Percentiles rank a stretch among this genome's conserved stretches.
Evolutionary conservation across 129 eudicot species (phyloP).

Genomic region (Sambucus nigra): DNA sequence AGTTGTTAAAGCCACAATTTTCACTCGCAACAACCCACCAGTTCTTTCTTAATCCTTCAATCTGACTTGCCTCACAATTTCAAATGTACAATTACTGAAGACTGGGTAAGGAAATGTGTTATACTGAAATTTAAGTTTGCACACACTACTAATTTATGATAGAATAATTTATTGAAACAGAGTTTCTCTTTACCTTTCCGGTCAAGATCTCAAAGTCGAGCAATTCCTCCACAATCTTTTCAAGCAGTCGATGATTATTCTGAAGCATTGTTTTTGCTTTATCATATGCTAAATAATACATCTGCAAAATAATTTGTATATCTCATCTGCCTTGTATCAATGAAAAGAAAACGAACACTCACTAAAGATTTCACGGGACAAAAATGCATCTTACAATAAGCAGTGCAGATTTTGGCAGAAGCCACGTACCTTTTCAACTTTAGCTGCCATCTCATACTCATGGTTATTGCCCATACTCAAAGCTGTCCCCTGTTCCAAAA

Average conservation of each 20-base stretch:
- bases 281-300: constrained; percentile 73
- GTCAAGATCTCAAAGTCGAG: constrained; percentile 69
- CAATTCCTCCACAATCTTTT: constrained; percentile 72
- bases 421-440: constrained; percentile 68
- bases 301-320: constrained; percentile 33
- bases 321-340: constrained; percentile 6
- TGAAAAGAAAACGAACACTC: neutral
- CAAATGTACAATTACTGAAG: too few species aligned
- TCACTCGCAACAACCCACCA: too few species aligned
- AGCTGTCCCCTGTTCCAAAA: constrained; percentile 26
- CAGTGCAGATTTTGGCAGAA: constrained; percentile 2
- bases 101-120: too few species aligned
- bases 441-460: constrained; percentile 76
- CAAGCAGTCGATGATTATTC: constrained; percentile 61
- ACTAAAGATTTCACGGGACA: constrained; percentile 5
- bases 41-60: too few species aligned
- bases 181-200: constrained; percentile 65
- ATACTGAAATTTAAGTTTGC: too few species aligned
- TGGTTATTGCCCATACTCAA: constrained; percentile 83
- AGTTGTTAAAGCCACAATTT: too few species aligned
- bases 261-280: constrained; percentile 75
- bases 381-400: neutral
- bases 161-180: too few species aligned
- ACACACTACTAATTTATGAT: too few species aligned
- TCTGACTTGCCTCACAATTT: too few species aligned